A percentile compares a stretch with the other conserved stretches of the same genome.
These are phyloP conservation scores for Phaeolepiota aurea DNA, from an alignment of 768 basidiomycete genomes.

Conservation along the genomic window DNA sequence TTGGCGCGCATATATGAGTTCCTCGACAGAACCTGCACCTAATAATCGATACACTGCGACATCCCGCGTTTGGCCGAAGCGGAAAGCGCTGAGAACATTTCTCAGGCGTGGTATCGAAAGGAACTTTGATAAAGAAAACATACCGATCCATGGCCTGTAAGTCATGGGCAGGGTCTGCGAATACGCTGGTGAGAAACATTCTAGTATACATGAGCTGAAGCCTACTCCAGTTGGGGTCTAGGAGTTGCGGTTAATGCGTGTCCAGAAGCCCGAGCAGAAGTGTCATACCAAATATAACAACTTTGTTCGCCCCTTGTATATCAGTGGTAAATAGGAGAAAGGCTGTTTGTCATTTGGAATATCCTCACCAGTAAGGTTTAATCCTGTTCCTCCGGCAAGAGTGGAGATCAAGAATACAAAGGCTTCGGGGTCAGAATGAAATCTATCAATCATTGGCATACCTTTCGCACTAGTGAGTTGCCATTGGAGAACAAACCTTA, in stretches of 20 bases:
- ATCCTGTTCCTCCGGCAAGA: constrained; percentile 82
- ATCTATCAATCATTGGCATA: constrained; percentile 80
- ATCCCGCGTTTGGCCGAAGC: constrained; percentile 81
- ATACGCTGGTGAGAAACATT: too few species aligned
- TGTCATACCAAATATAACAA: constrained; percentile 80
- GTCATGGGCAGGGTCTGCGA: constrained; percentile 86
- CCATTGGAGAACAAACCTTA: neutral
- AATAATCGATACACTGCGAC: constrained; percentile 79
- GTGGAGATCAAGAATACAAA: constrained; percentile 88
- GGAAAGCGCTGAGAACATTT: constrained; percentile 44
- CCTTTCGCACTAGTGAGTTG: constrained; percentile 31
- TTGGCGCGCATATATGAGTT: constrained; percentile 82
- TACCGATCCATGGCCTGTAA: constrained; percentile 82
- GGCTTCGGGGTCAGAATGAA: constrained; percentile 64
- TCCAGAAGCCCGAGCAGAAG: constrained; percentile 4
- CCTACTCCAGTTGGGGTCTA: constrained; percentile 95
- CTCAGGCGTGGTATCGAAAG: neutral
- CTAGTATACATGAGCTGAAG: too few species aligned
- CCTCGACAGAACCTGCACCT: constrained; percentile 82
- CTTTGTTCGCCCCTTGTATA: constrained; percentile 76
- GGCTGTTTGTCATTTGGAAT: neutral
- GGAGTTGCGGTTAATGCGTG: constrained; percentile 2
- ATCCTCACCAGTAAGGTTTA: constrained; percentile 62
- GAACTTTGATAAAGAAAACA: constrained; percentile 3
- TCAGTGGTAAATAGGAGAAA: neutral